A percentile compares a stretch with the other conserved stretches of the same genome.
Conservation (phyloP, 2,329 filamentous ascomycete species). For the Dryadomyces quercus-mongolicae region DNA sequence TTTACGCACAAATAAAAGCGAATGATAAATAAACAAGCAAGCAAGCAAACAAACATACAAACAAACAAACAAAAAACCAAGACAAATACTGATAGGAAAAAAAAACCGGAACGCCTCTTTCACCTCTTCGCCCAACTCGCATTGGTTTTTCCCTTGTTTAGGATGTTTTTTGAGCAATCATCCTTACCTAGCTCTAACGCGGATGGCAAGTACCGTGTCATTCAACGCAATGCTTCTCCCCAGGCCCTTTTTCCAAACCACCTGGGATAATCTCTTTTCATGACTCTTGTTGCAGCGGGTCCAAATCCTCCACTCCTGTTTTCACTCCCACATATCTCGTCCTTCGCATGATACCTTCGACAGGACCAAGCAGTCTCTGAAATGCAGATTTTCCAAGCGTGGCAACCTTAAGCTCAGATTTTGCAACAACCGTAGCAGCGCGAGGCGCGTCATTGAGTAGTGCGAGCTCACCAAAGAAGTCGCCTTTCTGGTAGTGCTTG, state of each 20-base stretch:
- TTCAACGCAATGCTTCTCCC: background rate
- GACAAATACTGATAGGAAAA: background rate
- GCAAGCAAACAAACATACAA: too few species aligned
- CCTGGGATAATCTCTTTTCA: background rate
- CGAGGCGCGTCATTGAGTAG: slow-evolving; percentile 87
- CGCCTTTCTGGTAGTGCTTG: slow-evolving; percentile 76
- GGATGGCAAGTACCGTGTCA: background rate
- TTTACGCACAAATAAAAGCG: background rate
- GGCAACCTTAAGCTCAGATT: slow-evolving; percentile 84
- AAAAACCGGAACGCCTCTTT: background rate
- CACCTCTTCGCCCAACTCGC: background rate
- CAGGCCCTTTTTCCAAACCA: background rate
- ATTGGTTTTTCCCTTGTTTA: background rate
- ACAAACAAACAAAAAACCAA: background rate
- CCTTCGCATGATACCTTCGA: slow-evolving; percentile 88
- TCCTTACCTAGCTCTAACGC: background rate
- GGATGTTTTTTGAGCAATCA: background rate
- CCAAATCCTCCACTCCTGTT: slow-evolving; percentile 53
- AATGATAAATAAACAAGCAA: background rate
- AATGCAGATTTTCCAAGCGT: slow-evolving; percentile 89
- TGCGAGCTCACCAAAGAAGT: slow-evolving; percentile 94
- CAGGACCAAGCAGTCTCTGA: slow-evolving; percentile 81
- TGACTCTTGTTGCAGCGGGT: slow-evolving; percentile 41
- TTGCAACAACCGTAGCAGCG: slow-evolving; percentile 75
- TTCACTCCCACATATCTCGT: slow-evolving; percentile 50